Percentiles rank a stretch among this genome's conserved stretches.
Evolutionary conservation across 1,284 basidiomycete genomes (phyloP).

Genomic region (Neolentinus lepideus): DNA sequence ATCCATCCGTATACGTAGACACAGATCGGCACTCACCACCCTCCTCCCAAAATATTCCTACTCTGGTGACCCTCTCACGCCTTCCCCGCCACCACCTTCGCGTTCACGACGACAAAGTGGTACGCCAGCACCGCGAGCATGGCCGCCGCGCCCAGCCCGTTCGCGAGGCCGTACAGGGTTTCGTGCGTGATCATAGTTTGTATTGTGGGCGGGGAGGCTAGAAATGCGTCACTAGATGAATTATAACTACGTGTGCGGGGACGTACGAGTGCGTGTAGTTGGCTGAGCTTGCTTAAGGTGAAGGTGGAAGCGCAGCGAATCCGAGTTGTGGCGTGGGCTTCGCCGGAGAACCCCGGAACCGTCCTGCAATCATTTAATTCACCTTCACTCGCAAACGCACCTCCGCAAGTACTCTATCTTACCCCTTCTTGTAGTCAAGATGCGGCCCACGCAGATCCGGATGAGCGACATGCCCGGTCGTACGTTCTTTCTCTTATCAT

Average conservation of each 20-base stretch:
- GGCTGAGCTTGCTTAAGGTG: background rate
- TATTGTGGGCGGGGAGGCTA: background rate
- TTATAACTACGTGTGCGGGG: background rate
- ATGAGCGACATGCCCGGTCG: slow-evolving; percentile 76
- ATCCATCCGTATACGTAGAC: too few species aligned
- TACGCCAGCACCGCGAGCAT: slow-evolving; percentile 81
- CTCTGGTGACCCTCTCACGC: background rate
- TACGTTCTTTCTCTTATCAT: slow-evolving; percentile 28
- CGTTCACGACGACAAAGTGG: slow-evolving; percentile 84
- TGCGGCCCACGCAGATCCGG: slow-evolving; percentile 62
- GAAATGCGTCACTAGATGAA: too few species aligned
- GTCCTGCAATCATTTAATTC: background rate
- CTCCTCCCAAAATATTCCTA: background rate
- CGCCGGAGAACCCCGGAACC: slow-evolving; percentile 2
- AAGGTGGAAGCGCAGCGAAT: background rate
- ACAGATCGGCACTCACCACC: too few species aligned
- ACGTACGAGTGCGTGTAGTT: background rate
- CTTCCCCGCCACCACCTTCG: slow-evolving; percentile 28
- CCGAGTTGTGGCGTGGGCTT: too few species aligned
- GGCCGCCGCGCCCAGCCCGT: slow-evolving; percentile 75
- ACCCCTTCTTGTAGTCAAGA: slow-evolving; percentile 24
- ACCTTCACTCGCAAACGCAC: slow-evolving; percentile 1
- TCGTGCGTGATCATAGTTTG: slow-evolving; percentile 65
- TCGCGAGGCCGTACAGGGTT: slow-evolving; percentile 79
- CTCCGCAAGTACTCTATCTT: slow-evolving; percentile 5